Evolutionary conservation across 2,329 filamentous ascomycete genomes (phyloP), one percentile per base, ranked within the genome.

Genomic region (Xylariaceae sp.): DNA sequence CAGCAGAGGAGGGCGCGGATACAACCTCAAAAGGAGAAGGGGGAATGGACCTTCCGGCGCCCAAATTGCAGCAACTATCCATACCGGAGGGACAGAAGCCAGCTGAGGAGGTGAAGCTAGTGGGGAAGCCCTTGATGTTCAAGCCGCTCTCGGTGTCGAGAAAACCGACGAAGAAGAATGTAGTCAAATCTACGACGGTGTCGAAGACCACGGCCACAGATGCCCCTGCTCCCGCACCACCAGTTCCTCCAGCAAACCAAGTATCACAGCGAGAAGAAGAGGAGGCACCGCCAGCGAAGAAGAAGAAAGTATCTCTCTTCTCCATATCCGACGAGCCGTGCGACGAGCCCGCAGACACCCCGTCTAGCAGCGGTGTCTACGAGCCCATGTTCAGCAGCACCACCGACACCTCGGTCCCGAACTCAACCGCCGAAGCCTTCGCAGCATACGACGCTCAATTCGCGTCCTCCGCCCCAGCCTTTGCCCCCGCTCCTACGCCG

Each of bases 111-210:
- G 81, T 89, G 16, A 88, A 90, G 74, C 74, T 89, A 14, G 83
- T 88, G 2, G 90, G 89, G 19, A 95, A 93, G 65, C 85, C 91
- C 12, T 84, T 93, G 73, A 90, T 91, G 85, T 97, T 98, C 73
- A 89, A 88, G 70, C 93, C 93, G 2, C 78, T 97, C 40, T 96
- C 93, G 1, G 92, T 97, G 14, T 85, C 87, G 16, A 83, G 90
- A 59, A 91, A 89, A 60, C 81, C 86, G 26, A 84, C 83, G 60
- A 91, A 89, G 75, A 91, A 88, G 75, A 87, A 83, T 67, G 77
- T 79, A 54, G 71, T 71, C 40, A 71, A 73, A 20, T 41, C 51
- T 18, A 51, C 66, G 9, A 52, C 67, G 20, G 40, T 53, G 1
- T 48, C 63, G 43, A 64, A 61, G 14, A 7, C 58, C 16, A 26